Evolutionary conservation across 2,329 filamentous ascomycete genomes (phyloP).

Genomic region (Onygenales sp.): DNA sequence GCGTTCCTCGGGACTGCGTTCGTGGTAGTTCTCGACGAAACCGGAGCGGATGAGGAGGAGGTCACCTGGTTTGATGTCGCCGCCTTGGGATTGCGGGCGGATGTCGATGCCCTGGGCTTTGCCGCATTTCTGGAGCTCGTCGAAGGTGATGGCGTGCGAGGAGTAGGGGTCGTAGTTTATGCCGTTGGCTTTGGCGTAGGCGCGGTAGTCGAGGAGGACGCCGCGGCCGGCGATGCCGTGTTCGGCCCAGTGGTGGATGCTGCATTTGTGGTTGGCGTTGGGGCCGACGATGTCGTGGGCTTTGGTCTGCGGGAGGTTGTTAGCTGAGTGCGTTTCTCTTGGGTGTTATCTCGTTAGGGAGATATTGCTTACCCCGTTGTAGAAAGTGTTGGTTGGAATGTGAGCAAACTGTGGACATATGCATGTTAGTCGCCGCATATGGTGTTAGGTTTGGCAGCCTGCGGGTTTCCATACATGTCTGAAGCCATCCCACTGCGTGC

Average conservation of each 20-base stretch:
- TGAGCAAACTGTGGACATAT: conserved; percentile 25
- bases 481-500: conserved; percentile 44
- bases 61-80: conserved; percentile 51
- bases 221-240: conserved; percentile 35
- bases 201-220: conserved; percentile 33
- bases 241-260: conserved; percentile 34
- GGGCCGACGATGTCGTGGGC: conserved; percentile 25
- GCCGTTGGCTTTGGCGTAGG: conserved; percentile 42
- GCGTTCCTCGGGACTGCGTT: conserved; percentile 28
- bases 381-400: conserved; percentile 27
- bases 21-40: conserved; percentile 49
- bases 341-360: not conserved
- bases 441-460: not conserved
- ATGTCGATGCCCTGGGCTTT: conserved; percentile 54
- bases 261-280: conserved; percentile 27
- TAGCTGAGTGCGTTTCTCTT: not conserved
- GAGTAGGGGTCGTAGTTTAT: conserved; percentile 44
- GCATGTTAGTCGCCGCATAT: conserved; percentile 1
- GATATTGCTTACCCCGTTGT: conserved; percentile 26
- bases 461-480: conserved; percentile 28
- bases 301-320: conserved; percentile 19
- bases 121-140: conserved; percentile 51
- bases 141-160: conserved; percentile 44
- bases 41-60: conserved; percentile 58
- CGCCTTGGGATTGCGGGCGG: conserved; percentile 43